Base-by-base conservation (phyloP, 345 rosid species). In the Turritis glabra region DNA sequence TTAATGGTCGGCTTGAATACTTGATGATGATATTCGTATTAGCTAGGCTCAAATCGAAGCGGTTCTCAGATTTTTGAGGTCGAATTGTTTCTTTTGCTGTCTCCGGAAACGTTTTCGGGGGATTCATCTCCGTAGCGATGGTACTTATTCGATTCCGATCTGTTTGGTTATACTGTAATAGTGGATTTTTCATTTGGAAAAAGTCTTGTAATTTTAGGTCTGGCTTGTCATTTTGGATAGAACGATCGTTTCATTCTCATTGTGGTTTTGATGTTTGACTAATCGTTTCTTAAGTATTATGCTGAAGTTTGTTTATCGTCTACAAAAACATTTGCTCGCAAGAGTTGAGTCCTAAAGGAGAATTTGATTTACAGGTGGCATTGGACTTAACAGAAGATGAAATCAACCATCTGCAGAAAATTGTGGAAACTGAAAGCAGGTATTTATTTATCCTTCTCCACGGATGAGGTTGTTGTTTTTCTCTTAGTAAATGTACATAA, bases 351-450 rank as follows among this genome's bases (percentile, higher is more conserved):
- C 7, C 18, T 69, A 30, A n/a, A 57, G 63, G 69, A 69, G 30
- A 40, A 23, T 76, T 44, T 19, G 10, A 51, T 62, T 7, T 35
- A 17, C 65, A 94, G 97, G 86, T 88, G 73, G 90, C 98, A 12
- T 76, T 91, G 80, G 98, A 90, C 77, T 53, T 94, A 71, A 80
- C 82, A 40, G 90, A 87, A 62, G 95, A 89, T 69, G 95, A 89
- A 56, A 87, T 77, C 74, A 74, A 73, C 66, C 77, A 77, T 44
- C 79, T 91, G 40, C 85, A 84, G 76, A 70, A 46, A 43, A 52
- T 85, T 48, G 81, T 87, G 37, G 87, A 81, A 51, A 84, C 82
- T 50, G 87, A 87, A 60, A 72, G 35, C 86, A 82, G 93, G 98
- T 94, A 79, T 65, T 17, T n/a, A n/a, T n/a, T n/a, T 30, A 18